Conservation (phyloP, 2,329 filamentous ascomycete genomes). For the Claviceps quebecensis region DNA sequence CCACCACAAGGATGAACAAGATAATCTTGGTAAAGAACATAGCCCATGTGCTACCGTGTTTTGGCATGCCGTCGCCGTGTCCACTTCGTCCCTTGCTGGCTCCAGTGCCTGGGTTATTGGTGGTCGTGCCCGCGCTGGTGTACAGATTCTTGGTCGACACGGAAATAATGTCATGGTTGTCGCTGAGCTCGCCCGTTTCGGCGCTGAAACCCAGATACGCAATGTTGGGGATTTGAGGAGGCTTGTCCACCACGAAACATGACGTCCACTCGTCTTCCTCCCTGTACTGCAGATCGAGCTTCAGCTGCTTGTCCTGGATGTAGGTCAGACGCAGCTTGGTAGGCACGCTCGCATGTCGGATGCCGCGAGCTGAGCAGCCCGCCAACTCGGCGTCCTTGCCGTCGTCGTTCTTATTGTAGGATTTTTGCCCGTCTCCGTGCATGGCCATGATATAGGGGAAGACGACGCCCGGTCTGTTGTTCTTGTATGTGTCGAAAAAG, state of each 20-base stretch:
- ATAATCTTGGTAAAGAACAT: conserved; percentile 69
- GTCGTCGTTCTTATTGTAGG: conserved; percentile 87
- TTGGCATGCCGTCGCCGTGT: conserved; percentile 21
- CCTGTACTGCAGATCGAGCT: conserved; percentile 91
- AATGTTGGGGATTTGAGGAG: conserved; percentile 64
- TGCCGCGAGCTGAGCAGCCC: conserved; percentile 85
- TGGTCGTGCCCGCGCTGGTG: conserved; percentile 31
- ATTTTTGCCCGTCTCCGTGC: conserved; percentile 79
- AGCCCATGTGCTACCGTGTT: conserved; percentile 37
- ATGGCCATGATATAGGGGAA: conserved; percentile 99
- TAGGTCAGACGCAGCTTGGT: conserved; percentile 86
- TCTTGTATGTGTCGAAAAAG: conserved; percentile 99
- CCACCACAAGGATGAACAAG: conserved; percentile 54
- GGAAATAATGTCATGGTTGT: conserved; percentile 94
- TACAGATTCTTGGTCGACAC: conserved; percentile 83
- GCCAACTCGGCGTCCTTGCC: conserved; percentile 87
- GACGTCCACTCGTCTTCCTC: conserved; percentile 71
- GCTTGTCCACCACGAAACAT: conserved; percentile 66
- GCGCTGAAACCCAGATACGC: conserved; percentile 66
- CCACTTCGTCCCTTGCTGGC: conserved; percentile 22
- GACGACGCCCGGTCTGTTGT: conserved; percentile 86
- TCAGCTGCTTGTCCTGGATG: conserved; percentile 88
- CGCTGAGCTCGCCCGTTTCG: conserved; percentile 89
- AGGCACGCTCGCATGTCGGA: conserved; percentile 64
- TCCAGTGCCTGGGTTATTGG: conserved; percentile 20